Base-by-base conservation (phyloP, 495 filamentous ascomycete genomes). In the Daldinia caldariorum region DNA sequence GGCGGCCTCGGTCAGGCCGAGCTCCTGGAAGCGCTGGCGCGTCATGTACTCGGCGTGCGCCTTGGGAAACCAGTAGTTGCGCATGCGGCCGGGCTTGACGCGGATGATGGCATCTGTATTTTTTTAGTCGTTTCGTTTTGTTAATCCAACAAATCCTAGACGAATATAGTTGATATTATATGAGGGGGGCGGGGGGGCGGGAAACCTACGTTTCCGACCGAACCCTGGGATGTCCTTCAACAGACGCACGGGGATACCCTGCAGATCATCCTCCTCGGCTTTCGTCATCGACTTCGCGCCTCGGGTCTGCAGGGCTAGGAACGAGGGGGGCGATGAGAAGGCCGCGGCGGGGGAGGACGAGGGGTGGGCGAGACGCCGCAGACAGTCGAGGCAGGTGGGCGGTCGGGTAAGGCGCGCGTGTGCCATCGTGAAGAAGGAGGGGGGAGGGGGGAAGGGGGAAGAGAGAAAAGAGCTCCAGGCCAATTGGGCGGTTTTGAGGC, bases 171-270 rank as follows among this genome's bases (percentile, higher is more conserved):
- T n/a, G n/a, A n/a, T n/a, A n/a, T n/a, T n/a, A n/a, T n/a, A n/a
- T n/a, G n/a, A n/a, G n/a, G n/a, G n/a, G n/a, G n/a, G n/a, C n/a
- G n/a, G n/a, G n/a, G n/a, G n/a, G n/a, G n/a, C n/a, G n/a, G n/a
- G 13, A 18, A 20, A 31, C n/a, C 34, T 74, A 90, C 89, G 83
- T 80, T 83, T 84, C 63, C 83, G 80, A 12, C 89, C 90, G 74
- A 86, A 90, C 45, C 80, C 81, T 51, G 79, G 82, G 22, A 91
- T 84, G 72, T 91, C 86, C 66, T 83, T 72, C 6, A 88, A 76
- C 62, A 92, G 79, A 56, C 85, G 84, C 58, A 90, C 90, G 20
- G 87, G 83, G 32, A 91, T 82, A 53, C 81, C 82, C 57, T 79
- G 79, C 5, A 73, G 29, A 20, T 77, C 74, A 54, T 80, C 56